Evolutionary conservation across 2,329 filamentous ascomycete species (phyloP).

Genomic region (Xylariaceae sp.): DNA sequence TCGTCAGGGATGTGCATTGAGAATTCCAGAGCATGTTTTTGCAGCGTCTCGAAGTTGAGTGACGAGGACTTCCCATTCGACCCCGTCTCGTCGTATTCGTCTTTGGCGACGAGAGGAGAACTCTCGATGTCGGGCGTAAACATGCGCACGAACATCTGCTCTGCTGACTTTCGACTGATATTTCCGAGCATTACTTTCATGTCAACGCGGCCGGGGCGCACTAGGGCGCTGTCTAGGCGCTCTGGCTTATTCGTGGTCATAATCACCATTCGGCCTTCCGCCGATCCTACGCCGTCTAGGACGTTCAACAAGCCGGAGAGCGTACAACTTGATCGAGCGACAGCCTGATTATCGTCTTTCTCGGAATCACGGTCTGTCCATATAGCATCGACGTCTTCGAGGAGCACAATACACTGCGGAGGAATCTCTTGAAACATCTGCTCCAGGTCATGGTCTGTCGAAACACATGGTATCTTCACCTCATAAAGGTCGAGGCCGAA

Average conservation of each 20-base stretch:
- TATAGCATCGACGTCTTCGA: conserved; percentile 62
- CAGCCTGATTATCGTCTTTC: conserved; percentile 35
- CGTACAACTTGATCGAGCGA: conserved; percentile 51
- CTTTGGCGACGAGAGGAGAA: conserved; percentile 6
- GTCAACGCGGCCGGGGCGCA: conserved; percentile 68
- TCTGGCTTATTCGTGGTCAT: conserved; percentile 72
- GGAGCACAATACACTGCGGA: conserved; percentile 59
- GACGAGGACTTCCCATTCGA: background rate
- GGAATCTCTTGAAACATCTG: conserved; percentile 59
- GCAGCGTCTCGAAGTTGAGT: conserved; percentile 22
- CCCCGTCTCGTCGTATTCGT: background rate
- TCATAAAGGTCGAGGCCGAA: conserved; percentile 61
- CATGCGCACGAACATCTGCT: conserved; percentile 48
- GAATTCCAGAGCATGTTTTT: conserved; percentile 39
- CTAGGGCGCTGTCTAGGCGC: conserved; percentile 63
- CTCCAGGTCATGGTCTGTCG: conserved; percentile 56
- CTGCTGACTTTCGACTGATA: conserved; percentile 44
- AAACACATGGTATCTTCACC: conserved; percentile 51
- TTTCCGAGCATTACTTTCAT: conserved; percentile 57
- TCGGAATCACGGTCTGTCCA: conserved; percentile 49
- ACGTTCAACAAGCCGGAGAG: conserved; percentile 68
- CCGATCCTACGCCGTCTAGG: conserved; percentile 68
- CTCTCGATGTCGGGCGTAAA: conserved; percentile 38
- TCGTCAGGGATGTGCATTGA: conserved; percentile 42
- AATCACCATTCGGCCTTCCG: conserved; percentile 69